Percentiles rank a stretch among this genome's conserved stretches.
Conservation (phyloP, 164 flowering plant species). For the Stephania japonica region DNA sequence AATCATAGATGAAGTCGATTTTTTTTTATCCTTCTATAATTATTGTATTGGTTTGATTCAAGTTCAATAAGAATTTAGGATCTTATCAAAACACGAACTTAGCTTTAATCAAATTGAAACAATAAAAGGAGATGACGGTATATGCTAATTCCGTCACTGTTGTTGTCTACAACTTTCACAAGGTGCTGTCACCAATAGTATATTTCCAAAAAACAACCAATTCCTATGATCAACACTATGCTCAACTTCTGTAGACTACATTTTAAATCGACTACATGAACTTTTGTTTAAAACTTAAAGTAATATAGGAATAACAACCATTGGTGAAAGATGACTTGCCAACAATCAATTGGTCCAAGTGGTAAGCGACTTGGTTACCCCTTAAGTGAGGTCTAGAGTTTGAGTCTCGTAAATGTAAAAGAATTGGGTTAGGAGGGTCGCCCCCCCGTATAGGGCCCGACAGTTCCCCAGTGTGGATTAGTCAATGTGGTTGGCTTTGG, state of each 20-base stretch:
- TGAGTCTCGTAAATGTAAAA: too few species aligned
- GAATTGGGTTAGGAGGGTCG: too few species aligned
- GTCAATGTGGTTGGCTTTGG: too few species aligned
- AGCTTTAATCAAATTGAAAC: neutral
- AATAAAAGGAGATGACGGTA: neutral
- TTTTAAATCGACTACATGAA: neutral
- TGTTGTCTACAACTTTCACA: neutral
- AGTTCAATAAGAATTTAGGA: neutral
- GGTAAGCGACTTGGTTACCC: too few species aligned
- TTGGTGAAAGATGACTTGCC: neutral
- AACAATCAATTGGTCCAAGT: too few species aligned
- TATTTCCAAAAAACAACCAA: neutral
- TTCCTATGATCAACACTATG: neutral
- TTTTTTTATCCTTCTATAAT: too few species aligned
- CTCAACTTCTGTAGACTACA: neutral
- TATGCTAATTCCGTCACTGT: neutral
- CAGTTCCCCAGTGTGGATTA: too few species aligned
- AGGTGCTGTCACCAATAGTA: neutral
- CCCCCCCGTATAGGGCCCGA: too few species aligned
- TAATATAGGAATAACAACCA: neutral
- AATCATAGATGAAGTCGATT: neutral
- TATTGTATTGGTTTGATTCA: too few species aligned
- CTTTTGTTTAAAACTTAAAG: neutral
- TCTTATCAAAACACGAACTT: neutral
- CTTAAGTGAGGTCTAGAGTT: too few species aligned